Base-by-base conservation (phyloP, 306 rosid species). In the Senna siamea region DNA sequence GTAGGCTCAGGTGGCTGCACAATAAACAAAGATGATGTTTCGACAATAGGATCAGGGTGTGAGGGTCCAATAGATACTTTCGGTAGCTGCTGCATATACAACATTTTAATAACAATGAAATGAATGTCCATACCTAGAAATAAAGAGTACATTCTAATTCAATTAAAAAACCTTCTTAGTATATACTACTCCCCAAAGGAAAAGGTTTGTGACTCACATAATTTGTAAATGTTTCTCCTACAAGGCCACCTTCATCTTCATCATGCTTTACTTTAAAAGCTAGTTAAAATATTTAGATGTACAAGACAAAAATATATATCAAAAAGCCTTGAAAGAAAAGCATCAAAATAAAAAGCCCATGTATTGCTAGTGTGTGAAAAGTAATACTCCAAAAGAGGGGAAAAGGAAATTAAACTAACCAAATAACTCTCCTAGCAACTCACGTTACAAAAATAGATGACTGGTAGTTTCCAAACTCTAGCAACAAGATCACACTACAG, bases 1-100 rank as follows among this genome's bases (percentile, higher is more conserved):
- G 96, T 90, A 20, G 99, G 99, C 83, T 94, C 99, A 12, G 99
- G 99, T 50, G 99, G 99, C 87, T 94, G 99, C 82, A 94, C 96
- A 10, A 97, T 98, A 69, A 98, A 78, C 88, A 94, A 82, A 50
- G 99, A 92, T 19, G 99, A 94, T 60, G 98, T 94, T 87, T 94
- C 99, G 83, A 94, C 97, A 71, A 94, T 85, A 18, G 97, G 98
- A 80, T 94, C 99, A 41, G 99, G 98, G 79, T 94, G 99, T 34
- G 85, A 89, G 50, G 95, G 89, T 72, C 99, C 98, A 64, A 94
- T 92, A 22, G 99, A 92, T 74, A 94, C 79, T 80, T 92, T 94
- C 22, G 97, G 96, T 22, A 98, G 99, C 32, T 94, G 90, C 98
- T 94, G 90, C 90, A 85, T 26, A 73, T 28, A 66, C 56, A 63